These are phyloP conservation scores for Ammopiptanthus mongolicus DNA, from an alignment of 306 rosid genomes.

Conservation along the genomic window DNA sequence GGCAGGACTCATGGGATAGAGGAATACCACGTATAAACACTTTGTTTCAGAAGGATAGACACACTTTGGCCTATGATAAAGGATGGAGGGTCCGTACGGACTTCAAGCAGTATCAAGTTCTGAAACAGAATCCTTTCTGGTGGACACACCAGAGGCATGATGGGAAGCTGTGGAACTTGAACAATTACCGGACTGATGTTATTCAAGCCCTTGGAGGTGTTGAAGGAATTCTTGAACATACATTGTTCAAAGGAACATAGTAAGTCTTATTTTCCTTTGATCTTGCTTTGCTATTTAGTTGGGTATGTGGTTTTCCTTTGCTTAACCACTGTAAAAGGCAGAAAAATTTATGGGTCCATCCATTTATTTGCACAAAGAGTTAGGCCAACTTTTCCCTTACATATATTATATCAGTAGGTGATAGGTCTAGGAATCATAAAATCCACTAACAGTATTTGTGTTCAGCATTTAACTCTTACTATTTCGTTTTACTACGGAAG, in stretches of 20 bases:
- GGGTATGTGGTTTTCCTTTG: background rate
- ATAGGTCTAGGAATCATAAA: background rate
- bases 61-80: slow-evolving; percentile 97
- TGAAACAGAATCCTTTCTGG: slow-evolving; percentile 98
- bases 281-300: background rate
- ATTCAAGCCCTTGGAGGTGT: slow-evolving; percentile 99
- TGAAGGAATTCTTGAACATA: slow-evolving; percentile 97
- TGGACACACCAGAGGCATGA: slow-evolving; percentile 99
- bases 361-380: background rate
- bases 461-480: background rate
- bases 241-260: slow-evolving; percentile 99
- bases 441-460: background rate
- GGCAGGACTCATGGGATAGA: slow-evolving; percentile 99
- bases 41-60: slow-evolving; percentile 96
- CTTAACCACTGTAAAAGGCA: background rate
- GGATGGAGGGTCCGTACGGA: slow-evolving; percentile 99
- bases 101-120: slow-evolving; percentile 96
- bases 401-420: background rate
- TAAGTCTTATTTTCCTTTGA: slow-evolving; percentile 34
- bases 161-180: slow-evolving; percentile 96
- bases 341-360: background rate
- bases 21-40: slow-evolving; percentile 99
- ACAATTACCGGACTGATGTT: slow-evolving; percentile 97
- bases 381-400: background rate
- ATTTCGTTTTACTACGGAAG: background rate